Conservation (phyloP, 768 basidiomycete species). For the Suillus clintonianus region DNA sequence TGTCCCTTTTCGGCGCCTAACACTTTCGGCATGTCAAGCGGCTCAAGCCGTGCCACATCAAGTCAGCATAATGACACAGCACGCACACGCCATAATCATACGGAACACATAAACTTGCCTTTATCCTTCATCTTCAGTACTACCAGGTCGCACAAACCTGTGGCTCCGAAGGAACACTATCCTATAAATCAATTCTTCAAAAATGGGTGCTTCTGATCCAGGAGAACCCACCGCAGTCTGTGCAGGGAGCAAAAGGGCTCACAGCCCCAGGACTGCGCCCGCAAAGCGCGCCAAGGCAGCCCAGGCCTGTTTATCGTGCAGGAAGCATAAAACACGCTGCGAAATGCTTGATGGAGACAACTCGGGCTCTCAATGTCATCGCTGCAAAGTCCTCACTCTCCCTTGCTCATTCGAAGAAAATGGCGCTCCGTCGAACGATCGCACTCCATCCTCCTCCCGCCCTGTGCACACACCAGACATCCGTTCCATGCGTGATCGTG, state of each 20-base stretch:
- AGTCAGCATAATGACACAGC: slow-evolving; percentile 1
- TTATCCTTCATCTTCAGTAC: background rate
- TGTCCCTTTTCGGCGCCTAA: background rate
- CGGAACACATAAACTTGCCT: background rate
- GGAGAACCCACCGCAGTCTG: slow-evolving; percentile 14
- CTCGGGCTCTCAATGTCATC: slow-evolving; percentile 43
- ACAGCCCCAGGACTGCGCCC: slow-evolving; percentile 30
- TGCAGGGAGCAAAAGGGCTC: slow-evolving; percentile 30
- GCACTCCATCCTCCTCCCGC: slow-evolving; percentile 15
- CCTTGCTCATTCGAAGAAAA: slow-evolving; percentile 47
- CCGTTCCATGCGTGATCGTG: slow-evolving; percentile 4
- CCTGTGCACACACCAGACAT: slow-evolving; percentile 21
- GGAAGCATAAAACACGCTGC: slow-evolving; percentile 52
- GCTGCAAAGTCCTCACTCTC: slow-evolving; percentile 49
- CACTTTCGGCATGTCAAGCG: background rate
- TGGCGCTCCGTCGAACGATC: slow-evolving; percentile 6
- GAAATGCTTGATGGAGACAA: slow-evolving; percentile 47
- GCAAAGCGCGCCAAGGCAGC: slow-evolving; percentile 44
- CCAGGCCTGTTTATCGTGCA: slow-evolving; percentile 47
- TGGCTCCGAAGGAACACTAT: no score
- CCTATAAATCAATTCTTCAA: background rate
- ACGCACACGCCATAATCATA: background rate
- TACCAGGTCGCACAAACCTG: background rate
- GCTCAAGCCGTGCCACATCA: background rate
- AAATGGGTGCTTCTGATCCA: slow-evolving; percentile 18